Base-by-base conservation (phyloP, 345 rosid species). In the Acer campestre region DNA sequence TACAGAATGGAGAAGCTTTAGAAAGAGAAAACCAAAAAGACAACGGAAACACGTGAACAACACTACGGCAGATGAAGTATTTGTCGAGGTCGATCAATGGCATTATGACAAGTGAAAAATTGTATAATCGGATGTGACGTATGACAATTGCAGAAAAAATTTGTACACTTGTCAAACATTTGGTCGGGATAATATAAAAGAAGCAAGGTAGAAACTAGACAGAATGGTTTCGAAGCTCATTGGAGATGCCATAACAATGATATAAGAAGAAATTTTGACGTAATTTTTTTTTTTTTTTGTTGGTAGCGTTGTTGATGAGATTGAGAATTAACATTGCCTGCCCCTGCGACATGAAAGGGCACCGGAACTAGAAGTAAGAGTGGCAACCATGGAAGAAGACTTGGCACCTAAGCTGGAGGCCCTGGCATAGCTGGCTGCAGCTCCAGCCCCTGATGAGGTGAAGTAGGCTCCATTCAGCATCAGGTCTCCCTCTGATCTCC, bases 331-430 rank as follows among this genome's bases (percentile, higher is more conserved):
- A 84, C 97, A 92, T 29, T 76, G 79, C 73, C 83, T 84, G 62
- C 90, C 91, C n/a, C 35, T 31, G 79, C 86, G 88, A 74, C 93
- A 90, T 61, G 70, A 55, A 61, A 88, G 89, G 22, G 85, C 86
- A 76, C 93, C 93, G 10, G 91, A 88, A 38, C 59, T 80, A 49
- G 84, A 82, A 51, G 93, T 90, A 53, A 90, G 63, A 56, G 68
- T 10, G 29, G 86, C 91, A 38, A 90, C 91, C 78, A 85, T 63
- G 17, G 90, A 85, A 71, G 91, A 90, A 0, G 93, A 84, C 64
- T 86, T 90, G 55, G 93, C 93, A 35, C 80, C 88, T 77, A 90
- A 86, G 82, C 93, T 90, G 9, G 93, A 90, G 68, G 93, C 93
- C 85, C 88, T 86, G 56, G 91, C 93, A 42, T 86, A 90, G 74